Evolutionary conservation across 768 basidiomycete genomes (phyloP).

Genomic region (Suillus clintonianus): DNA sequence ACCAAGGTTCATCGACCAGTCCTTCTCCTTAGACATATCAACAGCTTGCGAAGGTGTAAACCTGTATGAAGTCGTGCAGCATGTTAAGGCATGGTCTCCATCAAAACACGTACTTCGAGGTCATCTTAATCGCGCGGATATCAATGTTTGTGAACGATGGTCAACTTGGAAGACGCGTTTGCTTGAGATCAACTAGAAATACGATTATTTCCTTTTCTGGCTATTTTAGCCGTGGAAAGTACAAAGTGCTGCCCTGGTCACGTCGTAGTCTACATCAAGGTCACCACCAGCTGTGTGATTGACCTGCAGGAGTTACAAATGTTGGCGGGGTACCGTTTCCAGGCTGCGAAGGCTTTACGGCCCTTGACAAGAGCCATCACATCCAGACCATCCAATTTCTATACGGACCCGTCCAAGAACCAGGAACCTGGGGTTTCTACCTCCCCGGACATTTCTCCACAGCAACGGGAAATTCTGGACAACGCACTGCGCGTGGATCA

Average conservation of each 20-base stretch:
- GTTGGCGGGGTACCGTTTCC: neutral
- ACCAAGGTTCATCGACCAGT: slow-evolving; percentile 75
- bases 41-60: slow-evolving; percentile 58
- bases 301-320: neutral
- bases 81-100: neutral
- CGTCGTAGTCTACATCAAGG: neutral
- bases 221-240: neutral
- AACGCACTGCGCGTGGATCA: slow-evolving; percentile 88
- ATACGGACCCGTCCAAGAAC: slow-evolving; percentile 41
- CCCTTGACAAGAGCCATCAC: neutral
- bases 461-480: slow-evolving; percentile 56
- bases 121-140: neutral
- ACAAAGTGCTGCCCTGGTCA: neutral
- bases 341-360: neutral
- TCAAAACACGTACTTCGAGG: neutral
- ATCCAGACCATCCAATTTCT: slow-evolving; percentile 47
- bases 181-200: too few species aligned
- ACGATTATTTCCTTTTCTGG: neutral
- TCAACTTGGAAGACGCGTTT: neutral
- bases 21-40: slow-evolving; percentile 67
- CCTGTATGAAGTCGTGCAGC: slow-evolving; percentile 31
- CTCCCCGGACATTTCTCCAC: slow-evolving; percentile 58
- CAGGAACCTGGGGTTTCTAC: slow-evolving; percentile 45
- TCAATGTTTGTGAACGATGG: neutral
- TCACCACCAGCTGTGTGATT: neutral